Evolutionary conservation across 768 basidiomycete species (phyloP).

Genomic region (Mycena vitilis): DNA sequence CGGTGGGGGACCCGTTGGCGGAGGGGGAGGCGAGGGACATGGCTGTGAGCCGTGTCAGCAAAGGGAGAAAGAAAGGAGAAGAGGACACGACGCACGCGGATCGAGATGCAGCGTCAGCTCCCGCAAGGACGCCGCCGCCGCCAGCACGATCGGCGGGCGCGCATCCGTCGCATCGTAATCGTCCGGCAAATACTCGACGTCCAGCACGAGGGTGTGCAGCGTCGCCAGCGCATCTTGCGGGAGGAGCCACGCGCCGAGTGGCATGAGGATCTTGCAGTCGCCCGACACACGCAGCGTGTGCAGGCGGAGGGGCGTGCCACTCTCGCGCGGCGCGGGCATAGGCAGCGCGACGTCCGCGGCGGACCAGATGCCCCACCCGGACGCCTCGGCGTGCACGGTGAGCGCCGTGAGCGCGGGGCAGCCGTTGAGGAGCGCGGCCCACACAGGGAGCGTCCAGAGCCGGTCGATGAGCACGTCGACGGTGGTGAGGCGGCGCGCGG

Average conservation of each 20-base stretch:
- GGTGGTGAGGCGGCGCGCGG: constrained; percentile 6
- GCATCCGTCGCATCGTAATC: constrained; percentile 26
- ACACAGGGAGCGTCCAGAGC: constrained; percentile 23
- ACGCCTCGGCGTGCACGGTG: constrained; percentile 2
- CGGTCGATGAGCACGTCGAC: constrained; percentile 16
- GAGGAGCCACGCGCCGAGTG: constrained; percentile 29
- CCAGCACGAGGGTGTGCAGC: constrained; percentile 24
- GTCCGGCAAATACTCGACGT: constrained; percentile 17
- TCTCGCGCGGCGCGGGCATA: background rate
- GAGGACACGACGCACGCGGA: constrained; percentile 23
- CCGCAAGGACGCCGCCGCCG: constrained; percentile 9
- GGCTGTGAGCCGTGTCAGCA: background rate
- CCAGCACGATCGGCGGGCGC: constrained; percentile 17
- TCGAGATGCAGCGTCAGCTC: constrained; percentile 30
- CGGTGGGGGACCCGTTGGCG: background rate
- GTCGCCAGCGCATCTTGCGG: constrained; percentile 11
- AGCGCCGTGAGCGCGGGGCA: constrained; percentile 20
- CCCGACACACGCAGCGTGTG: constrained; percentile 19
- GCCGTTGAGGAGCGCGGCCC: constrained; percentile 31
- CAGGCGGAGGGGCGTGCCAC: constrained; percentile 25
- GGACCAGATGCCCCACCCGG: constrained; percentile 14
- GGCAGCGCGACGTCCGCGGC: background rate
- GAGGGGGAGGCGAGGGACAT: constrained; percentile 6
- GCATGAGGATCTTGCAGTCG: constrained; percentile 26
- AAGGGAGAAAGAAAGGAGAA: background rate